These are phyloP conservation scores for Pezicula radicicola DNA, from an alignment of 2,329 filamentous ascomycete genomes.

Conservation along the genomic window DNA sequence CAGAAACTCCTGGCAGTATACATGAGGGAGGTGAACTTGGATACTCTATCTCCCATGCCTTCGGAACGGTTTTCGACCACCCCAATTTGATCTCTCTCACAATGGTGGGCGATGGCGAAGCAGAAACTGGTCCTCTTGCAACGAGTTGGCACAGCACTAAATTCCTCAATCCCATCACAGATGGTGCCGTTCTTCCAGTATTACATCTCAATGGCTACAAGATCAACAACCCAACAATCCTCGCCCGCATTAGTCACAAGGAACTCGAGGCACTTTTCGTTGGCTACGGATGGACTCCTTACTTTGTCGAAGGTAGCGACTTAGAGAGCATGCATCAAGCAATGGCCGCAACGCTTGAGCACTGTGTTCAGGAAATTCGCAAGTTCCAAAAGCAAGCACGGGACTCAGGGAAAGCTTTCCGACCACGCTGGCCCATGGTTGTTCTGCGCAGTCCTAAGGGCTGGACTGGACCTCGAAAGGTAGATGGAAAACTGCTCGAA, in stretches of 20 bases:
- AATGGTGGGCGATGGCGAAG: slow-evolving; percentile 78
- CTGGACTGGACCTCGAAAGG: slow-evolving; percentile 72
- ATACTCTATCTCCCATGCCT: slow-evolving; percentile 78
- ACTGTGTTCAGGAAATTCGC: slow-evolving; percentile 67
- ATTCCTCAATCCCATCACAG: slow-evolving; percentile 75
- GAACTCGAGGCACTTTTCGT: slow-evolving; percentile 68
- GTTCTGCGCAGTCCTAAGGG: slow-evolving; percentile 75
- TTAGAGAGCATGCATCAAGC: slow-evolving; percentile 75
- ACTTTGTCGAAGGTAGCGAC: slow-evolving; percentile 77
- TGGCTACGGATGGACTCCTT: slow-evolving; percentile 76
- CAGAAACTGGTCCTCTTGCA: slow-evolving; percentile 76
- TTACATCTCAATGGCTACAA: slow-evolving; percentile 83
- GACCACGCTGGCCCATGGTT: slow-evolving; percentile 77
- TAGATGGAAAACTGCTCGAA: slow-evolving; percentile 67
- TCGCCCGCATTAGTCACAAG: slow-evolving; percentile 70
- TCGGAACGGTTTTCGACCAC: slow-evolving; percentile 73
- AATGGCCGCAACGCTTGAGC: slow-evolving; percentile 74
- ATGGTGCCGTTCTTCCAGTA: slow-evolving; percentile 74
- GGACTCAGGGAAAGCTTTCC: slow-evolving; percentile 64
- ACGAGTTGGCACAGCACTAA: slow-evolving; percentile 82
- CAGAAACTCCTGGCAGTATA: slow-evolving; percentile 73
- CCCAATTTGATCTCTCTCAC: slow-evolving; percentile 72
- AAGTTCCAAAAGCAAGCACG: slow-evolving; percentile 69
- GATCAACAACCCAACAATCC: slow-evolving; percentile 76
- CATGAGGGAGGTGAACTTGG: slow-evolving; percentile 80